Evolutionary conservation across 1,284 basidiomycete species (phyloP).

Genomic region (Athelia sp.): DNA sequence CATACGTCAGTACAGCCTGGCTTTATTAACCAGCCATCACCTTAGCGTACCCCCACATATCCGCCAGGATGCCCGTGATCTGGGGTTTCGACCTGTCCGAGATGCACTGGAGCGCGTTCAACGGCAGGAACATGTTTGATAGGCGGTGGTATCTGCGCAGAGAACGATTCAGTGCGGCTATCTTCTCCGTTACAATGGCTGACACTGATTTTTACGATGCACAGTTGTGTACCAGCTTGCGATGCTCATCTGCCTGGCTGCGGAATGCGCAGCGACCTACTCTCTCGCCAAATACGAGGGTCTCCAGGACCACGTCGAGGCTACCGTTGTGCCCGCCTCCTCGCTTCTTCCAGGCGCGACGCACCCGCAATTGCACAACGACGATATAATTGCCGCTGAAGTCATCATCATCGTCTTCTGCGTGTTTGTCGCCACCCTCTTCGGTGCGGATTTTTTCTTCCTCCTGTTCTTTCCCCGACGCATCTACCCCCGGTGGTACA

Average conservation of each 20-base stretch:
- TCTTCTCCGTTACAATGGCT: too few relatives aligned
- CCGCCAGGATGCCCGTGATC: not conserved
- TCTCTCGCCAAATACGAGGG: constrained; percentile 27
- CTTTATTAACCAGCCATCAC: too few relatives aligned
- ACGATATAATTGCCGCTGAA: constrained; percentile 22
- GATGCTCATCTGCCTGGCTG: constrained; percentile 25
- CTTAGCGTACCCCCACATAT: too few relatives aligned
- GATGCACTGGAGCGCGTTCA: constrained; percentile 26
- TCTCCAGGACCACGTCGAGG: constrained; percentile 21
- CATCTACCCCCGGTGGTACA: constrained; percentile 26
- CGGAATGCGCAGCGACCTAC: constrained; percentile 30
- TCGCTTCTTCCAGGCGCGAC: too few relatives aligned
- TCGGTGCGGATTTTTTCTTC: constrained; percentile 30
- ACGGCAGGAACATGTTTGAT: constrained; percentile 24
- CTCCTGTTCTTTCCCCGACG: constrained; percentile 26
- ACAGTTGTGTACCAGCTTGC: constrained; percentile 17
- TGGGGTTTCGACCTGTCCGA: constrained; percentile 7
- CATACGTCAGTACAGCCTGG: too few relatives aligned
- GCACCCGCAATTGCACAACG: constrained; percentile 21
- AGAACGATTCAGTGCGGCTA: constrained; percentile 24
- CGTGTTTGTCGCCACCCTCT: constrained; percentile 27
- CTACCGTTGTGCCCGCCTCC: constrained; percentile 8
- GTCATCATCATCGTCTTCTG: constrained; percentile 27
- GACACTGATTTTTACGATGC: too few relatives aligned
- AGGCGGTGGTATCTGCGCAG: constrained; percentile 23